Evolutionary conservation across 768 basidiomycete species (phyloP), one percentile per base, ranked within the genome.

Genomic region (Phlebiopsis flavidoalba): DNA sequence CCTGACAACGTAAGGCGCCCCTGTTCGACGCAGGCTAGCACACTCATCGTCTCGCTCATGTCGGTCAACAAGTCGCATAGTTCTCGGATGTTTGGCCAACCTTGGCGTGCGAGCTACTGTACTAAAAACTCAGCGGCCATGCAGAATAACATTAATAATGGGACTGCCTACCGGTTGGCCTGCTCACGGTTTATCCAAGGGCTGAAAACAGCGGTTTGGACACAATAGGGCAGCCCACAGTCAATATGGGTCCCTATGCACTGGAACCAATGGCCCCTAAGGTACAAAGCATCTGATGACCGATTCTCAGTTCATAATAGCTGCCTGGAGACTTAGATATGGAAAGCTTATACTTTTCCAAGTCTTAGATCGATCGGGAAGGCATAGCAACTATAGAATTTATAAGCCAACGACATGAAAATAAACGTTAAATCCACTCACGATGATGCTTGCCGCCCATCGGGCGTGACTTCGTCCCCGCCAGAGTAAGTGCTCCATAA

Each of bases 331-430:
- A 5, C 0, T 6, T 15, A 10, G 5, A 0, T 26, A 12, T 24
- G 33, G 6, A 35, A 33, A 40, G 19, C 45, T 47, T 4, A n/a
- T 58, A 89, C 90, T 80, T 97, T 98, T 8, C 85, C 92, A 26
- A 98, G 80, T 45, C 93, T 81, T 10, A 95, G 76, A 72, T 98
- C 95, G 14, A 96, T n/a, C 76, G 0, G 95, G 95, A n/a, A 97
- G n/a, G 79, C 73, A 87, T 81, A 2, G 91, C 81, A n/a, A n/a
- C 91, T 94, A 66, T 12, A 21, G 17, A 35, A 11, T 4, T 15
- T 17, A 15, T 57, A 26, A 60, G 51, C n/a, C 8, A 31, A n/a
- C 10, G 48, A 45, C n/a, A 19, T 49, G n/a, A 47, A 10, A 19
- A 2, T 31, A 53, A 50, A 35, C 17, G 33, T 46, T 1, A n/a